Evolutionary conservation across 2,329 filamentous ascomycete genomes (phyloP).

Genomic region (Penicillium sp.): DNA sequence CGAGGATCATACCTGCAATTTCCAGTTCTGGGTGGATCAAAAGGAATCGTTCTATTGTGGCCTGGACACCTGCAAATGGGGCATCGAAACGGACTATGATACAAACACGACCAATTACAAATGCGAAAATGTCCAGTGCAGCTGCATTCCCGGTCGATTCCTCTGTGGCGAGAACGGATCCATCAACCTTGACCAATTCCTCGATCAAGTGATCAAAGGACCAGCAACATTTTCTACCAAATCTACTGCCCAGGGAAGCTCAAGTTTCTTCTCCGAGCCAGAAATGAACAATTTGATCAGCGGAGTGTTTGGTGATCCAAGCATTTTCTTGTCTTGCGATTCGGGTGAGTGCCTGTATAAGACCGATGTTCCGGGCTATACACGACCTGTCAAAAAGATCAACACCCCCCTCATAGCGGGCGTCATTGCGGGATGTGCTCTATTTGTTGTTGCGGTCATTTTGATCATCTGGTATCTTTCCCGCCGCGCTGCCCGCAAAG

Average conservation of each 20-base stretch:
- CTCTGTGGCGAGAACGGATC: slow-evolving; percentile 88
- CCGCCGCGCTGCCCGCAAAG: slow-evolving; percentile 56
- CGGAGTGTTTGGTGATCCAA: slow-evolving; percentile 82
- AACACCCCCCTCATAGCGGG: slow-evolving; percentile 94
- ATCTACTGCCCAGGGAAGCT: slow-evolving; percentile 61
- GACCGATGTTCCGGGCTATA: slow-evolving; percentile 87
- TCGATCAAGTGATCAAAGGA: slow-evolving; percentile 74
- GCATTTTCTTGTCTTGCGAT: slow-evolving; percentile 74
- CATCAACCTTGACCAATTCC: slow-evolving; percentile 85
- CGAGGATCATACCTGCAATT: slow-evolving; percentile 73
- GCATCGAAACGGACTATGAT: slow-evolving; percentile 59
- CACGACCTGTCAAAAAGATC: slow-evolving; percentile 82
- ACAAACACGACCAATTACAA: slow-evolving; percentile 78
- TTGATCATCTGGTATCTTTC: slow-evolving; percentile 82
- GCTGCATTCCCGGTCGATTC: slow-evolving; percentile 85
- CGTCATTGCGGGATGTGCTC: slow-evolving; percentile 76
- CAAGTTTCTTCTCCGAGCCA: slow-evolving; percentile 69
- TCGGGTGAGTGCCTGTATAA: slow-evolving; percentile 90
- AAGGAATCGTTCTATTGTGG: slow-evolving; percentile 95
- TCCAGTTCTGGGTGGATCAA: slow-evolving; percentile 97
- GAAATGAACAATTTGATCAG: slow-evolving; percentile 88
- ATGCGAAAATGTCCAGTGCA: slow-evolving; percentile 78
- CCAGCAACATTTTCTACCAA: slow-evolving; percentile 76
- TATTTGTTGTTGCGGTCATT: slow-evolving; percentile 85
- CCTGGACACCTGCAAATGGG: slow-evolving; percentile 71